A percentile compares a stretch with the other conserved stretches of the same genome.
These are phyloP conservation scores for Dujonia santamariae DNA, from an alignment of 1,139 yeast species.

Conservation along the genomic window DNA sequence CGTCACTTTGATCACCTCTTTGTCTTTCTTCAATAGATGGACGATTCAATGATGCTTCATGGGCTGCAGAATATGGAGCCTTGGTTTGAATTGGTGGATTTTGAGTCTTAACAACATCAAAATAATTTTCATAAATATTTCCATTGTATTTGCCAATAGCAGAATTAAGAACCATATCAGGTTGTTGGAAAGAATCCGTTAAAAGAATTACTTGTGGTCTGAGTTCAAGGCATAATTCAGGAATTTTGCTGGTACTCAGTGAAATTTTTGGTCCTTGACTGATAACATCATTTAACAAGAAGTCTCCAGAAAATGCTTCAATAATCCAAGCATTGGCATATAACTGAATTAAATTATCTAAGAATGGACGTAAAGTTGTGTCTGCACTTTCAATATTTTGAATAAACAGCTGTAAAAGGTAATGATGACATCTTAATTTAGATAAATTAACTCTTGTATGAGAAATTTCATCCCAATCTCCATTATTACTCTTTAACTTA, in stretches of 20 bases:
- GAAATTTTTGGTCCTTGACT: conserved; percentile 37
- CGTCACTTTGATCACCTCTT: conserved; percentile 36
- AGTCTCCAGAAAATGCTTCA: conserved; percentile 66
- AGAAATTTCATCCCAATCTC: conserved; percentile 21
- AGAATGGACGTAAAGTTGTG: conserved; percentile 18
- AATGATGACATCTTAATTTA: conserved; percentile 23
- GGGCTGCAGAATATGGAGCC: conserved; percentile 48
- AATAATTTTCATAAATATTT: conserved; percentile 71
- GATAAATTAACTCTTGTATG: conserved; percentile 24
- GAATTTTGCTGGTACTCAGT: conserved; percentile 35
- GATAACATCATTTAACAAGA: conserved; percentile 58
- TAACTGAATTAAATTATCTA: conserved; percentile 20
- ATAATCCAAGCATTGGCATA: conserved; percentile 34
- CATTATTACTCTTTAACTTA: conserved; percentile 15
- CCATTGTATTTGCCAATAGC: conserved; percentile 78
- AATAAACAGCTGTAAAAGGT: conserved; percentile 21
- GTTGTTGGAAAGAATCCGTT: conserved; percentile 74
- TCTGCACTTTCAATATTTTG: conserved; percentile 15
- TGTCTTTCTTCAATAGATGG: conserved; percentile 39
- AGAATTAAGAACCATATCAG: conserved; percentile 74
- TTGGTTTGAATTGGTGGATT: conserved; percentile 50
- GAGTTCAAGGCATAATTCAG: conserved; percentile 36
- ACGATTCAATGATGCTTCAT: conserved; percentile 46
- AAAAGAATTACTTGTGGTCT: conserved; percentile 67
- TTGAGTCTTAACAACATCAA: conserved; percentile 37